Evolutionary conservation across 768 basidiomycete species (phyloP).

Genomic region (Leccinum rimulosum): DNA sequence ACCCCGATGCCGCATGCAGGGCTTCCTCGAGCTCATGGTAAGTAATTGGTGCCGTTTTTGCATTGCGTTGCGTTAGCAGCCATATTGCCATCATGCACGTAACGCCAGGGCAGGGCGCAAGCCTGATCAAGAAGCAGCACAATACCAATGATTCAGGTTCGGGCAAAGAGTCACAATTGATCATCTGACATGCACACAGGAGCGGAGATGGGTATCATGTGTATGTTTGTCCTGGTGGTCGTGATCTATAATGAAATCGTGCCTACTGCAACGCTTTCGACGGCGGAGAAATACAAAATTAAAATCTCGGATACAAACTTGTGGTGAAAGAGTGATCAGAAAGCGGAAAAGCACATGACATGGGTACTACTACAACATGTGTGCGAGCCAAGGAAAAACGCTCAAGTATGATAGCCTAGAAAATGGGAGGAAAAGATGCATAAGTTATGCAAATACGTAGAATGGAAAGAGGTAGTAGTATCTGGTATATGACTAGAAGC

Average conservation of each 20-base stretch:
- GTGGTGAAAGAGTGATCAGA: neutral
- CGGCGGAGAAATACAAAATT: neutral
- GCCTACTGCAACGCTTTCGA: slow-evolving; percentile 2
- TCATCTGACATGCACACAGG: neutral
- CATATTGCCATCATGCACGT: neutral
- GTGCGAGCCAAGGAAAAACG: slow-evolving; percentile 11
- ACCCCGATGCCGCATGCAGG: neutral
- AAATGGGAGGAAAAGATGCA: slow-evolving; percentile 8
- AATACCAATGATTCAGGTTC: neutral
- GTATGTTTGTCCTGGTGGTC: neutral
- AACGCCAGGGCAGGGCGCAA: neutral
- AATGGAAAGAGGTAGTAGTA: slow-evolving; percentile 8
- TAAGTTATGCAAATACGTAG: slow-evolving; percentile 22
- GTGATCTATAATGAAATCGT: slow-evolving; percentile 2
- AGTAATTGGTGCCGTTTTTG: neutral
- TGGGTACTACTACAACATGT: slow-evolving; percentile 29
- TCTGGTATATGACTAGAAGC: neutral
- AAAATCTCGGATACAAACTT: neutral
- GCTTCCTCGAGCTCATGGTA: slow-evolving; percentile 12
- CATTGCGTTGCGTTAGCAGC: neutral
- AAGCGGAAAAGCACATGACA: slow-evolving; percentile 13
- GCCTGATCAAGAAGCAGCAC: neutral
- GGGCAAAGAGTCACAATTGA: neutral
- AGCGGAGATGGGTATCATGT: neutral
- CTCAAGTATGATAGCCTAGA: slow-evolving; percentile 1